Evolutionary conservation across 768 basidiomycete genomes (phyloP).

Genomic region (Piloderma croceum): DNA sequence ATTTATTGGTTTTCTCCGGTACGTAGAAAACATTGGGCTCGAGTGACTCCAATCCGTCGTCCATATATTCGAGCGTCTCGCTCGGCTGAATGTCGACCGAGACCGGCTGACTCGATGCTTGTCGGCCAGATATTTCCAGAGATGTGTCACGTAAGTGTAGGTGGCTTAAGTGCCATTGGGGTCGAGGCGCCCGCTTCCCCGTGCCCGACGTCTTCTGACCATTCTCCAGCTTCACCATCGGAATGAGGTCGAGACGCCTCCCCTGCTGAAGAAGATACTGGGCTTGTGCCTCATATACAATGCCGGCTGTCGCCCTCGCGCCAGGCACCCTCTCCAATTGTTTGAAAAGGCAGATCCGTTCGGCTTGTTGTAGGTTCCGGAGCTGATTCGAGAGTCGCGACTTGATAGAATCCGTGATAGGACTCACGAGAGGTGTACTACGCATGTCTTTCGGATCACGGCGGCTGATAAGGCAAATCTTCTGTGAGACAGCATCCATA

Average conservation of each 20-base stretch:
- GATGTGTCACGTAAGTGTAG: not conserved
- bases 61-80: constrained; percentile 5
- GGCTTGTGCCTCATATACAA: constrained; percentile 14
- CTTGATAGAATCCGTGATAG: constrained; percentile 11
- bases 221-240: too few relatives aligned
- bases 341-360: constrained; percentile 18
- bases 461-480: constrained; percentile 17
- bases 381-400: constrained; percentile 11
- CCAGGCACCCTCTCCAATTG: constrained; percentile 8
- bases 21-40: too few relatives aligned
- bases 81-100: constrained; percentile 1
- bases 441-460: constrained; percentile 8
- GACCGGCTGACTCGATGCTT: constrained; percentile 1
- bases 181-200: not conserved
- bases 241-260: too few relatives aligned
- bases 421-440: constrained; percentile 8
- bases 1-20: too few relatives aligned
- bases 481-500: constrained; percentile 15
- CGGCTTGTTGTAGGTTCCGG: too few relatives aligned
- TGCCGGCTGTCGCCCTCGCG: constrained; percentile 11
- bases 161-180: constrained; percentile 11
- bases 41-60: too few relatives aligned
- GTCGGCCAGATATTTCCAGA: constrained; percentile 6
- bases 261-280: constrained; percentile 9
- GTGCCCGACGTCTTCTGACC: too few relatives aligned